Evolutionary conservation across 176 grass and related monocot genomes (phyloP).

Genomic region (Pontederia paniculata): DNA sequence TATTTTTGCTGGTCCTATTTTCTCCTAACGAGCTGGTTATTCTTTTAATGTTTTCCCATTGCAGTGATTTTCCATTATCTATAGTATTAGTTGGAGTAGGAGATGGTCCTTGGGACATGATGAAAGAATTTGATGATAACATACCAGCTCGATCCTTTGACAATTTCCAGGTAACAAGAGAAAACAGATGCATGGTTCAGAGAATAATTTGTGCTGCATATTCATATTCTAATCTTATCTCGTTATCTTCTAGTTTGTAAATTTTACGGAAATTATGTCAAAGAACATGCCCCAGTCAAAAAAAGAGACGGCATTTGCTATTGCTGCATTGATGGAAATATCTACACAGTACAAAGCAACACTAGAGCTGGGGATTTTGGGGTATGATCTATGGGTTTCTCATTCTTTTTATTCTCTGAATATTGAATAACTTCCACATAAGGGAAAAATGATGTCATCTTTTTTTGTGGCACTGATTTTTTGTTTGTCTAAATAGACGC

Average conservation of each 20-base stretch:
- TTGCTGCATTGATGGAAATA: conserved; percentile 20
- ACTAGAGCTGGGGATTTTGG: conserved; percentile 14
- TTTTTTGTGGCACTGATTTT: not conserved
- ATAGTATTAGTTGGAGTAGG: conserved; percentile 19
- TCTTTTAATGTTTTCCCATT: not conserved
- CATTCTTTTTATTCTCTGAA: not conserved
- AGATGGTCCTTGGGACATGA: conserved; percentile 24
- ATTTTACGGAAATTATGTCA: conserved; percentile 15
- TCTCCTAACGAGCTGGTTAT: not conserved
- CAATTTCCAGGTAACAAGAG: conserved; percentile 13
- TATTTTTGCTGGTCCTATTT: not conserved
- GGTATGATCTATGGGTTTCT: not conserved
- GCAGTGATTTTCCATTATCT: conserved; percentile 14
- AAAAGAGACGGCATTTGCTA: conserved; percentile 15
- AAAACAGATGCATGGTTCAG: not conserved
- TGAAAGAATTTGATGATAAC: conserved; percentile 23
- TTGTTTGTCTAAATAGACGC: conserved; percentile 1
- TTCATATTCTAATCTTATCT: not conserved
- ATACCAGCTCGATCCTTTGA: conserved; percentile 16
- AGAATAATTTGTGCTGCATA: not conserved
- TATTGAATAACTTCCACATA: not conserved
- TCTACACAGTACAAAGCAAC: conserved; percentile 19
- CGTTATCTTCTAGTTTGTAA: conserved; percentile 10
- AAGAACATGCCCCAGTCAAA: conserved; percentile 14
- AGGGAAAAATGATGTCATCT: not conserved